phyloP scores from a whole-genome alignment of 495 filamentous ascomycete genomes.

The Penicillium psychrofluorescens region DNA sequence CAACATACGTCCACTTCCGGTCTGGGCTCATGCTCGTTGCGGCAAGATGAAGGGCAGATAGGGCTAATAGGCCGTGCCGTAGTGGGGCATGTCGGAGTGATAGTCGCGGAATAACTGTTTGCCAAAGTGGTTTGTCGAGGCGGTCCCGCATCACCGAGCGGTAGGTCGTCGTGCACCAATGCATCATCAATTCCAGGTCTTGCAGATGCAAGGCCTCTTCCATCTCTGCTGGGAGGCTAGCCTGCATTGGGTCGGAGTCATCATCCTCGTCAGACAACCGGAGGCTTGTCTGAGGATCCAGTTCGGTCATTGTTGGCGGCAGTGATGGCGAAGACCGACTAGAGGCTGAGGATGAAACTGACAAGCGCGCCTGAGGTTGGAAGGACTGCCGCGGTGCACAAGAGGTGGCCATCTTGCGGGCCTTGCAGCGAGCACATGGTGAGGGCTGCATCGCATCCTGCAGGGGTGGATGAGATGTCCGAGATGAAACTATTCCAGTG shows the following conservation, averaged over 20 bases:
- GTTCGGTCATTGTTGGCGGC: conserved; percentile 1
- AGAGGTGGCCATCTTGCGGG: conserved; percentile 27
- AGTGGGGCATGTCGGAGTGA: conserved; percentile 37
- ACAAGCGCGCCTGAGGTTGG: too few species aligned
- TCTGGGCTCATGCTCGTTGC: conserved; percentile 5
- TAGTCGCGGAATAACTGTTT: conserved; percentile 34
- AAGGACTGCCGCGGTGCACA: conserved; percentile 11
- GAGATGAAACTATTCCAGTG: too few species aligned
- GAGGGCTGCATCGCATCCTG: too few species aligned
- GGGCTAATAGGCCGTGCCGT: conserved; percentile 43
- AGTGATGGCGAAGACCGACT: conserved; percentile 5
- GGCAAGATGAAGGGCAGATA: conserved; percentile 41
- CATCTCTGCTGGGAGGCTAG: background rate
- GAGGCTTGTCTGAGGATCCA: background rate
- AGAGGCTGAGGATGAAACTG: conserved; percentile 5
- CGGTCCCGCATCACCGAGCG: conserved; percentile 27
- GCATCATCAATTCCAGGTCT: conserved; percentile 41
- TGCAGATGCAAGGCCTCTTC: conserved; percentile 11
- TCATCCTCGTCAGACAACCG: background rate
- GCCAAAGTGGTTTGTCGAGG: conserved; percentile 35
- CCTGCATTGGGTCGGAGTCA: background rate
- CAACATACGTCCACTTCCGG: conserved; percentile 17
- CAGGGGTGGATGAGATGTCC: too few species aligned
- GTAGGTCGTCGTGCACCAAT: conserved; percentile 40
- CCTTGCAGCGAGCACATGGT: conserved; percentile 15